Base-by-base conservation (phyloP, 2,329 filamentous ascomycete genomes). In the Thelonectria rubi region DNA sequence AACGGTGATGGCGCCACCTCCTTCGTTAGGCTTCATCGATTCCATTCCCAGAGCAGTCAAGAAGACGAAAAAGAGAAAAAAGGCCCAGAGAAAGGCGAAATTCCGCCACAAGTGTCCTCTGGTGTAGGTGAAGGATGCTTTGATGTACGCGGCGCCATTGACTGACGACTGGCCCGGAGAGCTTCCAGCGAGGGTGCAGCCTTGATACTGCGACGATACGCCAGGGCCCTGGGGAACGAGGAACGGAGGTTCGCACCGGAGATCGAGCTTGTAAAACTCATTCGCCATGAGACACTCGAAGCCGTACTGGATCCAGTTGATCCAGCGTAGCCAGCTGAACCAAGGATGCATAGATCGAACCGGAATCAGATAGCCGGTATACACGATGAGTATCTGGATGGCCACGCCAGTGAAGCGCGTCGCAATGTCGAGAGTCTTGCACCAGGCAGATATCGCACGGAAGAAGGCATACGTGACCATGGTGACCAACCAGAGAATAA, bases 51-150 rank as follows among this genome's bases (percentile, higher is more conserved):
- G 66, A 5, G 90, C 84, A 0, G 91, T 94, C 30, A 94, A 76
- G 11, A 88, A 66, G 12, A 96, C 85, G 71, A 94, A 96, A 5
- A 93, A 82, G 1, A 92, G 81, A 1, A 87, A 85, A 66, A 92
- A 95, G 0, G 89, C 91, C 67, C 94, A 87, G 1, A 95, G 77
- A 3, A 94, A 88, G 32, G 90, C 91, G 70, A 91, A 93, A 73
- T 94, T 93, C 3, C 91, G 87, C 90, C 90, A 92, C 8, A 89
- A 77, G 67, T 92, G 84, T 1, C 78, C 76, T 1, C 83, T 77
- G 5, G 76, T 79, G 71, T 91, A 92, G 2, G 78, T 74, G 65
- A 85, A 89, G 4, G 76, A 73, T 75, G 79, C 9, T 75, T 75
- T 20, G 68, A 91, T 78, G 53, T 88, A 91, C 0, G 76, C 77